Base-by-base conservation (phyloP, 441 rosid genomes). In the Bocquillonia castaneifolia region DNA sequence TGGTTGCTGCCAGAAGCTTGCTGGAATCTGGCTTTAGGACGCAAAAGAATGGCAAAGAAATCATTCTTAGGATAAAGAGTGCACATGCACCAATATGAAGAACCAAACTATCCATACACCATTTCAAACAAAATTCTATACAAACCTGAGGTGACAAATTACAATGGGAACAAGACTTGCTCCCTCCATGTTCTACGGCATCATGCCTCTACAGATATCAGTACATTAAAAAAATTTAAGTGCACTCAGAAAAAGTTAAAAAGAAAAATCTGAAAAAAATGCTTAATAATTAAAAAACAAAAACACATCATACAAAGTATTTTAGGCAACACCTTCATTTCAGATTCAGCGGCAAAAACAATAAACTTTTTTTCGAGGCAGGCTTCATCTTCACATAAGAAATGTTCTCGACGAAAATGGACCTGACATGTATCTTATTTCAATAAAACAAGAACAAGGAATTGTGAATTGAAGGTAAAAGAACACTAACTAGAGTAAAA, bases 381-480 rank as follows among this genome's bases (percentile, higher is more conserved):
- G n/a, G 82, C 84, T 51, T 89, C 94, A 68, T 91, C 97, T 72
- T 91, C 94, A 63, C 97, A 89, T 4, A 89, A 85, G 68, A 72
- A 85, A 83, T 91, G 97, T 51, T 79, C 91, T 63, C 81, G 80
- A 12, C 90, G 86, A 72, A 88, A 89, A 63, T 89, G 97, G 64
- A 82, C 79, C 96, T 89, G 84, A 40, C 64, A 63, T 40, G 72
- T 2, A 60, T 64, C 42, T 26, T 6, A n/a, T 53, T 23, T 47
- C 51, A 47, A 47, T 53, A 18, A 45, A 71, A 71, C 50, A 64
- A 37, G 28, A 60, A 32, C 1, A 39, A 12, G 2, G 62, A 32
- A 25, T 20, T n/a, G n/a, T n/a, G n/a, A n/a, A n/a, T 29, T 10
- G 52, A 52, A 8, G 64, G n/a, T 22, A 32, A 60, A 15, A 72